A percentile compares a stretch with the other conserved stretches of the same genome.
phyloP scores from a whole-genome alignment of 1,284 basidiomycete species.

The Wolfiporia cocos region DNA sequence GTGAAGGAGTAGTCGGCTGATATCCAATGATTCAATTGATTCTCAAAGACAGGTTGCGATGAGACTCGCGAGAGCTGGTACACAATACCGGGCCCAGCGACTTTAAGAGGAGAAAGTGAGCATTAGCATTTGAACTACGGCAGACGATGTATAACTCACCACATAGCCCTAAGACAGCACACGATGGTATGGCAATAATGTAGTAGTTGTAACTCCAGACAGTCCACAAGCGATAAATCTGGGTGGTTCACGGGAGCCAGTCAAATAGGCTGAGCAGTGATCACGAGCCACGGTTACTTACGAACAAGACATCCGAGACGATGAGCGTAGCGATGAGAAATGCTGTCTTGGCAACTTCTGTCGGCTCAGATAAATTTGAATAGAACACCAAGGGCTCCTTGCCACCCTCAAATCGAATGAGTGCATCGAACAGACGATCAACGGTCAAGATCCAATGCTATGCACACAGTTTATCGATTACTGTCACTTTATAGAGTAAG shows the following conservation, averaged over 20 bases:
- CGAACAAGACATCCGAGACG: conserved; percentile 4
- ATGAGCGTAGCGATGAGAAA: conserved; percentile 2
- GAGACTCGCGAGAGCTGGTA: no score
- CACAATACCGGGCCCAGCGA: no score
- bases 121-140: not conserved
- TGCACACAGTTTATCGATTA: not conserved
- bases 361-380: not conserved
- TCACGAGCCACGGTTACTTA: not conserved
- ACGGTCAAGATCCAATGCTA: conserved; percentile 5
- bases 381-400: conserved; percentile 2
- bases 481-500: not conserved
- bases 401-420: conserved; percentile 3
- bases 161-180: conserved; percentile 1
- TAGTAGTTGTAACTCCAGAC: conserved; percentile 6
- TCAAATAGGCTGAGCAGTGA: not conserved
- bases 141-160: not conserved
- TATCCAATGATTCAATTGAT: no score
- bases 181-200: conserved; percentile 2
- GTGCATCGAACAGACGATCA: conserved; percentile 3
- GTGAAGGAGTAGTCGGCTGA: no score
- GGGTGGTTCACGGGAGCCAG: not conserved
- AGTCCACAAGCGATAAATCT: conserved; percentile 7
- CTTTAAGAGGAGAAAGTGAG: not conserved
- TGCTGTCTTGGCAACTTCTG: conserved; percentile 2
- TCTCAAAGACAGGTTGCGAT: no score